phyloP scores from a whole-genome alignment of 306 rosid species.

The Adenanthera pavonina region DNA sequence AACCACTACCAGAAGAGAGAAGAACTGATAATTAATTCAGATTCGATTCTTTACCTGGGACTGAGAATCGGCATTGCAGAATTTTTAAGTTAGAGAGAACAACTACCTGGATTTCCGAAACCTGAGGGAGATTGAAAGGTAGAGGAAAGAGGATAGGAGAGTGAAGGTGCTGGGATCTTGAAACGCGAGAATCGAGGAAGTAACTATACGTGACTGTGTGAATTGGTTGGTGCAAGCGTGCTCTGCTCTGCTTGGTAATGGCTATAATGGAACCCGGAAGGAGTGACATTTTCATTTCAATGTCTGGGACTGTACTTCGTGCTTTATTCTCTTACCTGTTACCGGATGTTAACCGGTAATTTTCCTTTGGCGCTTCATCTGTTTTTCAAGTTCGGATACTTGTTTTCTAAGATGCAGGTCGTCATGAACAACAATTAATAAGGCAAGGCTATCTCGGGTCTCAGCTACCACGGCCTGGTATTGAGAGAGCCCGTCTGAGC shows the following conservation, averaged over 20 bases:
- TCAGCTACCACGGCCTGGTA: neutral
- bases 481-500: neutral
- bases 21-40: neutral
- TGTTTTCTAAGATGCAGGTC: neutral
- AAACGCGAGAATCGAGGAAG: constrained; percentile 35
- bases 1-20: neutral
- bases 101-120: neutral
- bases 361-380: neutral
- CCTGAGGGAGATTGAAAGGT: neutral
- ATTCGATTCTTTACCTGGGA: neutral
- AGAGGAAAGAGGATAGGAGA: neutral
- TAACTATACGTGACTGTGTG: neutral
- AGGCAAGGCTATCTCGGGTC: neutral
- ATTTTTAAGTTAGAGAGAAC: neutral
- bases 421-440: neutral
- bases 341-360: constrained; percentile 53
- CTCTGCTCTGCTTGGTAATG: constrained; percentile 34
- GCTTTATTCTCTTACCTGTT: constrained; percentile 39
- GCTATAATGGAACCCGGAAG: constrained; percentile 50
- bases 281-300: constrained; percentile 26
- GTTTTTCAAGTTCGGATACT: constrained; percentile 21
- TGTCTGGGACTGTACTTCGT: constrained; percentile 27
- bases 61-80: constrained; percentile 20
- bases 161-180: neutral
- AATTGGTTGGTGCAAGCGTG: constrained; percentile 12